Evolutionary conservation across 441 rosid species (phyloP).

Genomic region (Jatropha multifida): DNA sequence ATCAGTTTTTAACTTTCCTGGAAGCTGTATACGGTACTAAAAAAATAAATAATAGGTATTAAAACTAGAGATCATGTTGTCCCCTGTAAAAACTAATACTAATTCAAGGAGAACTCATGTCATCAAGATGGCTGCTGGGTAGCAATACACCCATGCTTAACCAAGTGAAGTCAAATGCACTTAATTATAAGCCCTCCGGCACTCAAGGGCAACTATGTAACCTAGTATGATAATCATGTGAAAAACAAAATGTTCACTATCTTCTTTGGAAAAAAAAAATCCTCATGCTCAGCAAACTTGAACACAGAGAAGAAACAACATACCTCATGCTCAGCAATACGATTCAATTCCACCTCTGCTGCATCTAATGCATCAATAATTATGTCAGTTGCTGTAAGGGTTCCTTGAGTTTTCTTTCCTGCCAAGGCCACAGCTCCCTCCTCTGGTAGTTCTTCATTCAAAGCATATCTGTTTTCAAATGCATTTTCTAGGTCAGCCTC

Average conservation of each 20-base stretch:
- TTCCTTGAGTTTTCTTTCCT: conserved; percentile 77
- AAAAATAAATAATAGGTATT: not conserved
- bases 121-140: not conserved
- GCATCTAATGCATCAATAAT: conserved; percentile 76
- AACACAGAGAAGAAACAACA: conserved; percentile 10
- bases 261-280: not conserved
- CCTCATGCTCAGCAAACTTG: not conserved
- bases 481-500: conserved; percentile 82
- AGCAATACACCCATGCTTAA: not conserved
- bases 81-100: not conserved
- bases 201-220: not conserved
- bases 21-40: not conserved
- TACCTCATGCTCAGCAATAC: conserved; percentile 74
- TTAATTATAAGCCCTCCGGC: not conserved
- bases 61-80: not conserved
- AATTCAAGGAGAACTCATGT: not conserved
- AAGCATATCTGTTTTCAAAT: conserved; percentile 56
- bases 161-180: not conserved
- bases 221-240: not conserved
- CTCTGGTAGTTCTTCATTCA: conserved; percentile 76
- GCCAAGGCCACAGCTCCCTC: conserved; percentile 94
- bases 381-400: conserved; percentile 75
- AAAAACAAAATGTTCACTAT: not conserved
- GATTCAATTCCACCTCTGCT: conserved; percentile 66
- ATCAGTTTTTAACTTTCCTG: not conserved